Percentiles rank a stretch among this genome's conserved stretches.
phyloP scores from a whole-genome alignment of 345 rosid species.

The Populus tremula region DNA sequence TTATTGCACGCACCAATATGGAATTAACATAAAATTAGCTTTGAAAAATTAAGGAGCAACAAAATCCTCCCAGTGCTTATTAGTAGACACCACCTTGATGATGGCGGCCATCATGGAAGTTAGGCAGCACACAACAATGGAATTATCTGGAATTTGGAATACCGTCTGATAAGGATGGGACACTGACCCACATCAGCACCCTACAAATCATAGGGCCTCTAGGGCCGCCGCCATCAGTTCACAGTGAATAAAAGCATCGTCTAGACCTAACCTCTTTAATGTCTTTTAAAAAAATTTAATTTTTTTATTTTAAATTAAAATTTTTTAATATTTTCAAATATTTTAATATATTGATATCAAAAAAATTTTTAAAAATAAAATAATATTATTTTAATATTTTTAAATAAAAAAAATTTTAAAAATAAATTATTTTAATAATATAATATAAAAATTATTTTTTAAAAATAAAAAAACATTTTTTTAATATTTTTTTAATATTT shows the following conservation, averaged over 20 bases:
- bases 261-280: no score
- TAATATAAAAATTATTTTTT: no score
- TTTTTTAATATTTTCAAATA: no score
- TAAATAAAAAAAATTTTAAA: no score
- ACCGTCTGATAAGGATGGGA: not conserved
- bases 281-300: no score
- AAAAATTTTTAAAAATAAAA: no score
- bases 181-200: not conserved
- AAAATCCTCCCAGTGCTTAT: not conserved
- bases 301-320: no score
- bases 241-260: no score
- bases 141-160: not conserved
- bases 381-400: no score
- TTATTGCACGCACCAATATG: not conserved
- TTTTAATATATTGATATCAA: accelerated
- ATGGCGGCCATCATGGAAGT: not conserved
- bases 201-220: not conserved
- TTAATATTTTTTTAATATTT: no score
- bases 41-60: not conserved
- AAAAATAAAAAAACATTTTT: no score
- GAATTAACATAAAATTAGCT: not conserved
- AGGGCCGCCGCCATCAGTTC: not conserved
- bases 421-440: accelerated
- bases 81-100: not conserved
- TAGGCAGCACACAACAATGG: slow-evolving; percentile 3